Evolutionary conservation across 2,329 filamentous ascomycete species (phyloP), one percentile per base, ranked within the genome.

Genomic region (Aspergillus uvarum): DNA sequence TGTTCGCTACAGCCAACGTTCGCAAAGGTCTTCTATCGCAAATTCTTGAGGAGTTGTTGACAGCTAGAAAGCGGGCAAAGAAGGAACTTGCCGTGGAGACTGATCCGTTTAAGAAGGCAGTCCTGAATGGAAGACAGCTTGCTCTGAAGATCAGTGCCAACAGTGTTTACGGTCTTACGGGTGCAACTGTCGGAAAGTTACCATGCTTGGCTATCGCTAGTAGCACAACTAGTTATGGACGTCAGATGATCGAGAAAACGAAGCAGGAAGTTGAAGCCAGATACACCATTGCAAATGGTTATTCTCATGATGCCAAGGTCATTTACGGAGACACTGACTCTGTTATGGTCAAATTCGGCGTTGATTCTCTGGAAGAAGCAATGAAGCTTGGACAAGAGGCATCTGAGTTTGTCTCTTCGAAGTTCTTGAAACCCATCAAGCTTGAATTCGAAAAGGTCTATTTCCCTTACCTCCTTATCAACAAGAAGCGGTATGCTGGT

Each of bases 371-470:
- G 19, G 84, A 86, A 5, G 91, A 95, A 65, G 89, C 92, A 22
- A 99, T 99, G 95, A 92, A 90, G 71, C 82, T 99, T 24, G 95
- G 95, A n/a, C 85, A 96, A 72, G 93, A 99, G 75, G 95, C 95
- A 11, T 90, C 95, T 0, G 83, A 88, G 21, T 96, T 82, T 68
- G 95, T 99, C 47, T 97, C 95, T 4, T 85, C 85, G 50, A 96
- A 97, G 75, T 99, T 99, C 74, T 81, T 93, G 75, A 96, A 95
- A 72, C 95, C 95, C 4, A 99, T 99, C 83, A 99, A 98, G 80
- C 86, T 99, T 32, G 95, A 99, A 76, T 99, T 99, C 77, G 95
- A 99, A 76, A 99, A 99, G 79, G 94, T 99, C 1, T 99, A 99
- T 78, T 99, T 90, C 74, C 95, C 95, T 0, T 99, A 99, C 74